Evolutionary conservation across 371 early-diverging fungal genomes (phyloP).

Genomic region (Mucor racemosus): DNA sequence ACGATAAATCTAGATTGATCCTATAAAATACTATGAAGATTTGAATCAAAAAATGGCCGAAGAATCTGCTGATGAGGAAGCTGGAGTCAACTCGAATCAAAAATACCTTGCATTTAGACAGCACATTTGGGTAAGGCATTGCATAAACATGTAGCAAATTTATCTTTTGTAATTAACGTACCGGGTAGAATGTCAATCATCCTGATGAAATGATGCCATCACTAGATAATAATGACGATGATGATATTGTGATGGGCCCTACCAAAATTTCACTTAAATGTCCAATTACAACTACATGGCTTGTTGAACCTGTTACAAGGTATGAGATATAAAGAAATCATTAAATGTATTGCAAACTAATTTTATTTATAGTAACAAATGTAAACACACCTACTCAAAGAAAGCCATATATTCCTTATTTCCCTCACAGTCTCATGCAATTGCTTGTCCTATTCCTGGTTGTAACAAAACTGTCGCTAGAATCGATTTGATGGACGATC

Average conservation of each 20-base stretch:
- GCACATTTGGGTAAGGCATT: conserved; percentile 27
- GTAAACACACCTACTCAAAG: conserved; percentile 47
- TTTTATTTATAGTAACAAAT: conserved; percentile 25
- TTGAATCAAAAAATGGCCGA: neutral
- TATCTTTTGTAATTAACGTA: neutral
- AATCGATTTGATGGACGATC: conserved; percentile 12
- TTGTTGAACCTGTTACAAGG: conserved; percentile 43
- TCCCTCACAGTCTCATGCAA: neutral
- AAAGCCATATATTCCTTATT: conserved; percentile 30
- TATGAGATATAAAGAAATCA: neutral
- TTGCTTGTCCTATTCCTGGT: conserved; percentile 43
- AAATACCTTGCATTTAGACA: conserved; percentile 21
- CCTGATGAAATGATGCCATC: conserved; percentile 41
- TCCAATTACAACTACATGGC: conserved; percentile 43
- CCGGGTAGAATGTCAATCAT: conserved; percentile 39
- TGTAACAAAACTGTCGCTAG: conserved; percentile 8
- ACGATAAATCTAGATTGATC: conserved; percentile 19
- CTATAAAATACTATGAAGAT: conserved; percentile 5
- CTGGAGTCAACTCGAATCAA: conserved; percentile 10
- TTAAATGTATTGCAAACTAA: too few species aligned
- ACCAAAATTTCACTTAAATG: conserved; percentile 43
- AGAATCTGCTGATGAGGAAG: conserved; percentile 3
- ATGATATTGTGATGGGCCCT: conserved; percentile 43
- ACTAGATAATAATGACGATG: conserved; percentile 18
- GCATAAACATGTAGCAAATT: neutral